A percentile compares a stretch with the other conserved stretches of the same genome.
Evolutionary conservation across 495 filamentous ascomycete genomes (phyloP).

Genomic region (Penicillium paradoxum): DNA sequence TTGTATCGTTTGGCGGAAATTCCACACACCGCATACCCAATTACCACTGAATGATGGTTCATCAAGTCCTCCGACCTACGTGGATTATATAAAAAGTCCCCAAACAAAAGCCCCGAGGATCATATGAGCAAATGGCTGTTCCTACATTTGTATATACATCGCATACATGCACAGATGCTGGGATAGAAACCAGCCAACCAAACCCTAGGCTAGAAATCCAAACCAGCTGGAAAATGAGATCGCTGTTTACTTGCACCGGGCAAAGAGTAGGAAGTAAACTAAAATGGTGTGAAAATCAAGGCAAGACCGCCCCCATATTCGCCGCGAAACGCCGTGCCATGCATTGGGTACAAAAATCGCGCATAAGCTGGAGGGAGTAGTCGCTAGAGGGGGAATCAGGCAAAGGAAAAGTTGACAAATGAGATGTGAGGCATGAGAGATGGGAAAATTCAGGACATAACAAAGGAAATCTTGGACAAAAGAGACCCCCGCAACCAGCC

Average conservation of each 20-base stretch:
- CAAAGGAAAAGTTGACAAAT: not conserved
- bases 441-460: not conserved
- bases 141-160: not conserved
- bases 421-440: not conserved
- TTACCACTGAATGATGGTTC: too few species aligned
- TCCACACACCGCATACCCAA: too few species aligned
- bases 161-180: not conserved
- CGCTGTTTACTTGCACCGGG: not conserved
- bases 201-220: not conserved
- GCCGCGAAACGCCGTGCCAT: slow-evolving; percentile 25
- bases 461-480: not conserved
- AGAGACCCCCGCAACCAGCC: not conserved
- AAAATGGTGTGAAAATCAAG: slow-evolving; percentile 3
- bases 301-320: slow-evolving; percentile 13
- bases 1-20: too few species aligned
- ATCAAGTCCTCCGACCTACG: too few species aligned
- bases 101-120: too few species aligned
- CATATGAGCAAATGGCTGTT: not conserved
- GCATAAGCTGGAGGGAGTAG: slow-evolving; percentile 23
- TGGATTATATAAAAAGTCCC: too few species aligned
- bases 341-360: slow-evolving; percentile 15
- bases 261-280: not conserved
- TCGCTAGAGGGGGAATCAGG: slow-evolving; percentile 16
- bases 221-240: not conserved
- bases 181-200: not conserved